Conservation (phyloP, 2,329 filamentous ascomycete genomes). For the Pestalotiopsis sp. region DNA sequence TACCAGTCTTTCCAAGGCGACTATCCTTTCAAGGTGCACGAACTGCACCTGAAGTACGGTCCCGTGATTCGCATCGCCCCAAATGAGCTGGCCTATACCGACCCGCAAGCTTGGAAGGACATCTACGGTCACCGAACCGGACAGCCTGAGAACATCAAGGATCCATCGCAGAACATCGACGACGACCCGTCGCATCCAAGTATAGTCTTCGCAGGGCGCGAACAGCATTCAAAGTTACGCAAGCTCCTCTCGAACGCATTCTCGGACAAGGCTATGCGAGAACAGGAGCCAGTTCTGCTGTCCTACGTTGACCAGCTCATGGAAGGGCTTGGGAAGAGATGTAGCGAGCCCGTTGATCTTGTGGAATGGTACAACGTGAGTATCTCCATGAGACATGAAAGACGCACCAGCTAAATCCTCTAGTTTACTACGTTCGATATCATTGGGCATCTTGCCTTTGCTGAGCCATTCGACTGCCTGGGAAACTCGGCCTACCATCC, state of each 20-base stretch:
- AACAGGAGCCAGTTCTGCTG: conserved; percentile 23
- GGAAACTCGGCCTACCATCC: conserved; percentile 15
- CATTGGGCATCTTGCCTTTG: conserved; percentile 23
- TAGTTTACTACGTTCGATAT: conserved; percentile 24
- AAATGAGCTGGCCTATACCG: conserved; percentile 40
- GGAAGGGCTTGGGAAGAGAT: conserved; percentile 12
- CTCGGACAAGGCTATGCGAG: conserved; percentile 20
- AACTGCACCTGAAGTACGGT: conserved; percentile 37
- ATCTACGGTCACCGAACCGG: conserved; percentile 24
- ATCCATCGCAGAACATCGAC: conserved; percentile 25
- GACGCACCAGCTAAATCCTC: background rate
- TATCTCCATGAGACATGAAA: no score
- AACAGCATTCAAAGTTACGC: conserved; percentile 17
- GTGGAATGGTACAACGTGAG: background rate
- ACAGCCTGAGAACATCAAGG: conserved; percentile 28
- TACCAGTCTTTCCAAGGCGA: background rate
- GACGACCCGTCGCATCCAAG: conserved; percentile 19
- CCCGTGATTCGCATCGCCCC: conserved; percentile 41
- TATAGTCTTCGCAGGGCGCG: conserved; percentile 30
- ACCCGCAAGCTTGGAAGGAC: conserved; percentile 37
- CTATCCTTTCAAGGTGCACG: conserved; percentile 6
- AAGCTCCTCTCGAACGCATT: conserved; percentile 21
- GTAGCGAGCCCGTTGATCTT: conserved; percentile 13
- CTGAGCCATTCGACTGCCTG: conserved; percentile 21
- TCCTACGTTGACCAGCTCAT: conserved; percentile 23